Evolutionary conservation across 768 basidiomycete genomes (phyloP).

Genomic region (Boletus speciosus): DNA sequence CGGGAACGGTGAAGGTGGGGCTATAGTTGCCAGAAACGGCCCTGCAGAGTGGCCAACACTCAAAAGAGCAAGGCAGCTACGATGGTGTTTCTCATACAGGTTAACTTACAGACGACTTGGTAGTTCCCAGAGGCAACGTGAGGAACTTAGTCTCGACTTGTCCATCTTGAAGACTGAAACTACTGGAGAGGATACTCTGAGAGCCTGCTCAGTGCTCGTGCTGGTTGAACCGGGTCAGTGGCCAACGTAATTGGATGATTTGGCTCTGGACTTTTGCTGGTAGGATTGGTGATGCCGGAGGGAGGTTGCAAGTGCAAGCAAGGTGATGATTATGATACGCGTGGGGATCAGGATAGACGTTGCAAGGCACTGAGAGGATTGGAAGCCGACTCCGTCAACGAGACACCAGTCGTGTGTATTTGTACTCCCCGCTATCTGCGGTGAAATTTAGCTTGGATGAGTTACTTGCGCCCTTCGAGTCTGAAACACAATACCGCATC

Average conservation of each 20-base stretch:
- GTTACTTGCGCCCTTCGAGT: not conserved
- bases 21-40: constrained; percentile 16
- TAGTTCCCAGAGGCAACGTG: constrained; percentile 30
- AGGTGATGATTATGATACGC: not conserved
- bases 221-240: not conserved
- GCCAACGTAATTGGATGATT: constrained; percentile 25
- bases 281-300: too few relatives aligned
- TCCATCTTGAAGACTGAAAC: constrained; percentile 32
- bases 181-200: constrained; percentile 22
- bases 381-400: not conserved
- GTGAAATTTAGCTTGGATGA: not conserved
- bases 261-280: constrained; percentile 9
- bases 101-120: constrained; percentile 30
- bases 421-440: not conserved
- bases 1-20: constrained; percentile 23
- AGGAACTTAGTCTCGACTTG: constrained; percentile 26
- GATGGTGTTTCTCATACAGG: not conserved
- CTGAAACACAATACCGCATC: not conserved
- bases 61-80: constrained; percentile 1
- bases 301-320: constrained; percentile 10
- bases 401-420: not conserved
- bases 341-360: constrained; percentile 2
- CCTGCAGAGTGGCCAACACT: constrained; percentile 34
- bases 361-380: not conserved
- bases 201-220: constrained; percentile 2